These are phyloP conservation scores for Phytophthora vignae DNA, from an alignment of 352 stramenopile genomes.

Conservation along the genomic window DNA sequence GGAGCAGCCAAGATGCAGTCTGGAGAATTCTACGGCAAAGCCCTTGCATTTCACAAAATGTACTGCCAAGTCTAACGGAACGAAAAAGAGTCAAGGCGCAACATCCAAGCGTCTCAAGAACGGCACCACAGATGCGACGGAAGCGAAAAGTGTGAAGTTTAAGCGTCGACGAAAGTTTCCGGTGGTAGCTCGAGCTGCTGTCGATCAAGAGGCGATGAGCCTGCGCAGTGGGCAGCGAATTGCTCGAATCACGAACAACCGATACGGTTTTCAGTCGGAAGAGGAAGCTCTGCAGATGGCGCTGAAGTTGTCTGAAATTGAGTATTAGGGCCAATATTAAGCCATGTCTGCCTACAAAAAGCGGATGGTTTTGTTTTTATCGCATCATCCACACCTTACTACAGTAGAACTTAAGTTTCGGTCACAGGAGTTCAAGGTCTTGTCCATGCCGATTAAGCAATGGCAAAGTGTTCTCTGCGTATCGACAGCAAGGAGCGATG, in stretches of 20 bases:
- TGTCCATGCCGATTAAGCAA: no score
- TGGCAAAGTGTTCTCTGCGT: no score
- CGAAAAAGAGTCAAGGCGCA: background rate
- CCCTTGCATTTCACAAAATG: background rate
- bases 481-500: no score
- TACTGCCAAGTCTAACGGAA: background rate
- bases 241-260: background rate
- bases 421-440: no score
- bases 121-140: background rate
- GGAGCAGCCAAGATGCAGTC: background rate
- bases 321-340: constrained; percentile 22
- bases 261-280: constrained; percentile 21
- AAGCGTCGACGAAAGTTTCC: background rate
- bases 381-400: no score
- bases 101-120: background rate
- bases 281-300: constrained; percentile 34
- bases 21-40: background rate
- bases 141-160: background rate
- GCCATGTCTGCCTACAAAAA: background rate
- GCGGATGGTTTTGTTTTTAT: background rate
- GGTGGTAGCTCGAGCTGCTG: background rate
- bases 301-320: constrained; percentile 36
- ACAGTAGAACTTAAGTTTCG: no score
- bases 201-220: background rate
- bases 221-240: constrained; percentile 13